Evolutionary conservation across 176 grass and related monocot genomes (phyloP).

Genomic region (Rhipidocladum racemiflorum): DNA sequence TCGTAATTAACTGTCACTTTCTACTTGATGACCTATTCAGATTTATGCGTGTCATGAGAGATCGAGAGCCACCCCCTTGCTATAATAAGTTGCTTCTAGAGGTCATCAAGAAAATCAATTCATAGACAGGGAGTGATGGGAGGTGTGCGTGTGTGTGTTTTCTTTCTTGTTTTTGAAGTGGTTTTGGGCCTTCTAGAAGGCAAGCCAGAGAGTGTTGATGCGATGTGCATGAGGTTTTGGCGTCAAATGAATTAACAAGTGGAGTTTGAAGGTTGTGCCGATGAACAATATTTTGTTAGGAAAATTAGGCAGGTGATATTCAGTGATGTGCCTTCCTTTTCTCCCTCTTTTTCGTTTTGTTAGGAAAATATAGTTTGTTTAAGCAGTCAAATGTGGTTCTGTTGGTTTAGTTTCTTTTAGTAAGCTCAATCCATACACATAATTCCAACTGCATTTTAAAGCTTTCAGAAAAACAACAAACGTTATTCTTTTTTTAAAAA

Average conservation of each 20-base stretch:
- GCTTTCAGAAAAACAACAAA: too few species aligned
- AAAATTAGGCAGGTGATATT: not conserved
- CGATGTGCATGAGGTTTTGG: not conserved
- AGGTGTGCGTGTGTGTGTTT: not conserved
- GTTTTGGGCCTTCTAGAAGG: not conserved
- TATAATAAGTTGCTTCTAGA: not conserved
- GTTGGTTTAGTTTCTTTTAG: not conserved
- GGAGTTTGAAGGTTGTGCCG: not conserved
- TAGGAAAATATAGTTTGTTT: not conserved
- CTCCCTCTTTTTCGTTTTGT: not conserved
- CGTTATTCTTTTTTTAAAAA: too few species aligned
- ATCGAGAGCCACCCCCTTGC: not conserved
- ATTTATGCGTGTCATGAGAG: not conserved
- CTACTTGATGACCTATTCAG: not conserved
- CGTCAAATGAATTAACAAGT: not conserved
- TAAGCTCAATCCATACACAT: not conserved
- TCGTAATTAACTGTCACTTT: slow-evolving; percentile 1
- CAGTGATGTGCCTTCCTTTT: too few species aligned
- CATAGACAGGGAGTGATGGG: not conserved
- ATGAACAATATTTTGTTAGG: not conserved
- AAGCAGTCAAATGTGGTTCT: not conserved
- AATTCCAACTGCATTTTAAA: too few species aligned
- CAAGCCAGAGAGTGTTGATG: not conserved
- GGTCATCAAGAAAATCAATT: not conserved
- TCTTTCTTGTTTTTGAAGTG: not conserved